Evolutionary conservation across 1,284 basidiomycete genomes (phyloP).

Genomic region (Puccinia novopanici): DNA sequence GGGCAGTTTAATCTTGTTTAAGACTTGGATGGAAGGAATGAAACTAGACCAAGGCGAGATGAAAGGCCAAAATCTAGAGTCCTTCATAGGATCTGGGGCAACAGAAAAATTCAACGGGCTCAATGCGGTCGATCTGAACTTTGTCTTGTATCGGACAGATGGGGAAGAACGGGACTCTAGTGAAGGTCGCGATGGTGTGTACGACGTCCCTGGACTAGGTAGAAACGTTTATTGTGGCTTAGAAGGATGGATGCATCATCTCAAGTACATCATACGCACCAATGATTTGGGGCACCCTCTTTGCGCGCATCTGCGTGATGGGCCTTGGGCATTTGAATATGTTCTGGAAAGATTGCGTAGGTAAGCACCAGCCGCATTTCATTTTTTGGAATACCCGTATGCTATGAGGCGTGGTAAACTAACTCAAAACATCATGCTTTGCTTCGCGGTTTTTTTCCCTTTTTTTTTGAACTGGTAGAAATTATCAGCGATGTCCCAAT

Average conservation of each 20-base stretch:
- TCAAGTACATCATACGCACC: slow-evolving; percentile 75
- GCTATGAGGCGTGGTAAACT: no score
- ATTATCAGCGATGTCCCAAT: slow-evolving; percentile 69
- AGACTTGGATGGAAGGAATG: slow-evolving; percentile 73
- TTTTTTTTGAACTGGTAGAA: slow-evolving; percentile 62
- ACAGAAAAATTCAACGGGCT: slow-evolving; percentile 73
- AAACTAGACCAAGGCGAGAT: slow-evolving; percentile 70
- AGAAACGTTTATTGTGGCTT: slow-evolving; percentile 80
- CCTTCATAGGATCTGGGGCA: slow-evolving; percentile 62
- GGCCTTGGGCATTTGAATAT: slow-evolving; percentile 87
- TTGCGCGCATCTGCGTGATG: slow-evolving; percentile 79
- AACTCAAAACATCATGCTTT: not conserved
- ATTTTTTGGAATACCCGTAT: not conserved
- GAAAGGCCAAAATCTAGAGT: slow-evolving; percentile 62
- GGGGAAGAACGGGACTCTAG: slow-evolving; percentile 88
- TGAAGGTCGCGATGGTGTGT: slow-evolving; percentile 67
- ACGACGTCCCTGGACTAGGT: slow-evolving; percentile 72
- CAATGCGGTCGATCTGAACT: slow-evolving; percentile 83
- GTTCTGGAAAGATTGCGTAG: slow-evolving; percentile 70
- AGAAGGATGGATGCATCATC: slow-evolving; percentile 90
- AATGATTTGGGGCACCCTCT: slow-evolving; percentile 91
- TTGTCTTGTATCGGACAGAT: slow-evolving; percentile 77
- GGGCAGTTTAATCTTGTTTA: slow-evolving; percentile 85
- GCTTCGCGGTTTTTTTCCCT: not conserved
- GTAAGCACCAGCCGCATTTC: slow-evolving; percentile 62